Evolutionary conservation across 2,329 filamentous ascomycete species (phyloP).

Genomic region (Diaporthe sp.): DNA sequence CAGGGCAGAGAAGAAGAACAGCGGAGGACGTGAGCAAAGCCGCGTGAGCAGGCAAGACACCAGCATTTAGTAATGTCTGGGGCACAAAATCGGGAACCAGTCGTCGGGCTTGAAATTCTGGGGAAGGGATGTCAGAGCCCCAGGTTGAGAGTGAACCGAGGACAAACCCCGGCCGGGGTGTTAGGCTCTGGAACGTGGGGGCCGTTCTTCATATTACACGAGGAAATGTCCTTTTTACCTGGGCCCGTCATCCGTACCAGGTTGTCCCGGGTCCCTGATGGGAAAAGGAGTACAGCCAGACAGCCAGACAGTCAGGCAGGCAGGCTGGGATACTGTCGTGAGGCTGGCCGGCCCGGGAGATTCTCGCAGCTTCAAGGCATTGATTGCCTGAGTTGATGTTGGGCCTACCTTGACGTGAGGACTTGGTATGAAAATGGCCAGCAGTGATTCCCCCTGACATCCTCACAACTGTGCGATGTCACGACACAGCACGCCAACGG

Average conservation of each 20-base stretch:
- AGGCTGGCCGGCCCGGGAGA: background rate
- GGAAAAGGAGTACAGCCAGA: background rate
- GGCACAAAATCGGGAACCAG: slow-evolving; percentile 16
- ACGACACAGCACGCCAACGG: too few relatives aligned
- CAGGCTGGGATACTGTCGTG: background rate
- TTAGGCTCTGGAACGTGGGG: slow-evolving; percentile 11
- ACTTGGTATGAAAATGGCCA: background rate
- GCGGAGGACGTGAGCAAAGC: background rate
- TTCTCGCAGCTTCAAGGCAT: background rate
- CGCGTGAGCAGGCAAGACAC: background rate
- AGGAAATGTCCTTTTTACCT: slow-evolving; percentile 7
- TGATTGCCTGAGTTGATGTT: background rate
- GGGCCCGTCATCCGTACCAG: background rate
- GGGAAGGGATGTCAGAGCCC: slow-evolving; percentile 7
- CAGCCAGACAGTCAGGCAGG: background rate
- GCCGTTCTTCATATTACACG: background rate
- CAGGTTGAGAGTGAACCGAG: slow-evolving; percentile 19
- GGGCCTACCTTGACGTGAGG: background rate
- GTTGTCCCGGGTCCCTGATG: background rate
- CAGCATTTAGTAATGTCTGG: background rate
- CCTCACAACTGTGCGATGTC: background rate
- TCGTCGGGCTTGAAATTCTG: slow-evolving; percentile 9
- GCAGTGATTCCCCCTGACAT: background rate
- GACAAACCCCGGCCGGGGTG: slow-evolving; percentile 12
- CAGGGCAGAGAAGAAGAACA: background rate